Base-by-base conservation (phyloP, 164 flowering plant genomes). In the Hamamelis virginiana region DNA sequence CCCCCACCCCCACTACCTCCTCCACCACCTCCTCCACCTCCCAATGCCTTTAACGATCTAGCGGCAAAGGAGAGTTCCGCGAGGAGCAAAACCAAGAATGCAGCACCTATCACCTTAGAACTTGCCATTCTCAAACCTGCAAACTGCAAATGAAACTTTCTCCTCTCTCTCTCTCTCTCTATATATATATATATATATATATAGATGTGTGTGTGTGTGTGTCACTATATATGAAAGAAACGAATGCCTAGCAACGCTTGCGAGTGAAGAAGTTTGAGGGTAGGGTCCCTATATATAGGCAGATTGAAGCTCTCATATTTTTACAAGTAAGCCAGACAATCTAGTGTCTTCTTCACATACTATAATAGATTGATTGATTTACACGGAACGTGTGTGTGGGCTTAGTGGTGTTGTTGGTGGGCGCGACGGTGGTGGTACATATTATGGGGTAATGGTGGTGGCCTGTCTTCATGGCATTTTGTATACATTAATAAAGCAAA, bases 11-110 rank as follows among this genome's bases (percentile, higher is more conserved):
- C 72, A 1, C 72, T 71, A 0, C 77, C 77, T 13, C 67, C 75
- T 26, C 64, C 58, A 14, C 70, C 73, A 27, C 76, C 64, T 9
- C 72, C 72, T 8, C 23, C 43, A 0, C 68, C 71, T 15, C 41
- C 61, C 33, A 51, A 13, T 2, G 18, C 62, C 55, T 33, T 62
- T 1, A 26, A 13, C 9, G 33, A 21, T 69, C 82, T 79, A 18
- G 75, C 77, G 38, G 80, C 82, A 68, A 79, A 53, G 38, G 64
- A 27, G 6, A 74, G 18, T 23, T 79, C 80, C 55, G 74, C 68
- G 19, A 79, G 5, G 18, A 79, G 57, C 80, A 79, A 56, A 59
- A 73, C 65, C 69, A 79, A 50, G 59, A 79, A 63, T 51, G 77
- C 73, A 59, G 52, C 52, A 12, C 72, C 79, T n/a, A 72, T 23